Evolutionary conservation across 2,329 filamentous ascomycete genomes (phyloP), one percentile per base, ranked within the genome.

Genomic region (Cyphellophora europaea): DNA sequence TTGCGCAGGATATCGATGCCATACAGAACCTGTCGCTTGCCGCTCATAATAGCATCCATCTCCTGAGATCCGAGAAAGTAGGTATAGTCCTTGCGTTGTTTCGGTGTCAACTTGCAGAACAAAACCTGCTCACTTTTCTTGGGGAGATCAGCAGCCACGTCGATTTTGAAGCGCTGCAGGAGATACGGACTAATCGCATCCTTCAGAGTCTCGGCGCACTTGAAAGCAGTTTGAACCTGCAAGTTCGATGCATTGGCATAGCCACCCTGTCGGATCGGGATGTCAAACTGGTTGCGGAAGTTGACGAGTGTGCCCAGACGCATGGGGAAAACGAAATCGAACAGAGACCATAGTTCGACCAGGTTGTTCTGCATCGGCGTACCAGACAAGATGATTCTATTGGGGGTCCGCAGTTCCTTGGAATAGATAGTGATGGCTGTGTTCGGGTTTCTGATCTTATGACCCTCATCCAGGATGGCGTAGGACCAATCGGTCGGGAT

Each of bases 361-460:
- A 98, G 63, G 44, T 95, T 96, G 57, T 98, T 98, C 57, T 98
- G 93, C 69, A 98, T 93, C 0, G 93, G 93, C 0, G 91, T 98
- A 4, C 91, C 91, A 0, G 93, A 96, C 2, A 98, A 67, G 40
- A 98, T 96, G 43, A 96, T 72, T 14, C 93, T 77, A 50, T 96
- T 91, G 1, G 83, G 74, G 0, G 91, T 98, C 19, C 82, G 79
- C 8, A 98, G 65, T 56, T 95, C 85, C 55, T 98, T 98, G 69
- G 87, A 94, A 46, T 87, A 84, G 34, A 96, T 84, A 0, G 93
- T 95, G 44, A 98, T 91, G 5, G 84, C 81, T 0, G 91, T 87
- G 50, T 96, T 93, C 0, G 91, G 91, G 49, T 98, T 98, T 25
- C 91, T 80, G 49, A 98, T 98, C 58, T 95, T 95, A 62, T 98